These are phyloP conservation scores for Parafenestella ontariensis DNA, from an alignment of 2,329 filamentous ascomycete species.

Conservation along the genomic window DNA sequence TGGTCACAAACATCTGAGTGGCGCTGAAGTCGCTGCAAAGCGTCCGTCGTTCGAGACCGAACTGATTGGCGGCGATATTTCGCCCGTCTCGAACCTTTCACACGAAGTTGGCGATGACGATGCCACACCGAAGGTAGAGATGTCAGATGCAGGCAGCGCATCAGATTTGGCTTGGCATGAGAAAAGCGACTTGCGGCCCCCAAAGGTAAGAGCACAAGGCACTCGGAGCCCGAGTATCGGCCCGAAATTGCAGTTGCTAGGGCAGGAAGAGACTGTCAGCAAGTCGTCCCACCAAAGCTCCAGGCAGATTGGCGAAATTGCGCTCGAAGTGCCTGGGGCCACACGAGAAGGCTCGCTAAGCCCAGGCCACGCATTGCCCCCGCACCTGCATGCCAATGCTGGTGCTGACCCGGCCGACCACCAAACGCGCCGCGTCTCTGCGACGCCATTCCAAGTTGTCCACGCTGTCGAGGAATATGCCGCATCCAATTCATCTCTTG, in stretches of 20 bases:
- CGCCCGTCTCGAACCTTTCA: constrained; percentile 29
- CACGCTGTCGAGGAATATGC: constrained; percentile 41
- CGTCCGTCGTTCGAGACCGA: constrained; percentile 30
- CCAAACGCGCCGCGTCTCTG: constrained; percentile 23
- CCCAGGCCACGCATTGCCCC: constrained; percentile 1
- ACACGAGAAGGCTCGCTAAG: constrained; percentile 16
- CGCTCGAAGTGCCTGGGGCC: not conserved
- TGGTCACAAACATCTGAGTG: too few species aligned
- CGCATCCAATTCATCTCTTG: constrained; percentile 38
- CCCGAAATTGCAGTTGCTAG: not conserved
- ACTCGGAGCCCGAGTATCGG: not conserved
- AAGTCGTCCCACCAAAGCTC: constrained; percentile 3
- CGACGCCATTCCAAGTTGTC: constrained; percentile 37
- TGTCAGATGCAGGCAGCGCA: constrained; percentile 3
- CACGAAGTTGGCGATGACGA: constrained; percentile 14
- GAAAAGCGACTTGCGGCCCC: constrained; percentile 18
- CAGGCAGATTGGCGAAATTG: constrained; percentile 1
- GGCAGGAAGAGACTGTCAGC: not conserved
- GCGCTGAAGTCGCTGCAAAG: not conserved
- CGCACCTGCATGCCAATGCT: constrained; percentile 12
- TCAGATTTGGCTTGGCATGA: constrained; percentile 8
- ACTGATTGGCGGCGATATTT: constrained; percentile 34
- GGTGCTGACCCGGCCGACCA: constrained; percentile 12
- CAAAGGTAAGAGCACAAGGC: constrained; percentile 2
- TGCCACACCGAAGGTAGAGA: not conserved